Evolutionary conservation across 805 yeast species (phyloP).

Genomic region (Candida boidinii): DNA sequence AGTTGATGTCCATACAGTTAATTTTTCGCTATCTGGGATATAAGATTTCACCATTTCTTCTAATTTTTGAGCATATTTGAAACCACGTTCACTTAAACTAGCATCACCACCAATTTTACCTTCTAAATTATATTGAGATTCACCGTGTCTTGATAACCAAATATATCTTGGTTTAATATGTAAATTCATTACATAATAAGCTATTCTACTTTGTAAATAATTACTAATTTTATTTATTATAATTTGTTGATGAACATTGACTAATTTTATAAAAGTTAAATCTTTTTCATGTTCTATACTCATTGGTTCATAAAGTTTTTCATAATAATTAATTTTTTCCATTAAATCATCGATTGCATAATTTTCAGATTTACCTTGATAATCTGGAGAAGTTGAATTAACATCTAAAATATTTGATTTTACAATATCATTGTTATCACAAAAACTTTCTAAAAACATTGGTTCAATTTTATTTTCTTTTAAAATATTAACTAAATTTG

Average conservation of each 20-base stretch:
- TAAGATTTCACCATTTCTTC: conserved; percentile 68
- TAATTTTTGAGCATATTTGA: conserved; percentile 71
- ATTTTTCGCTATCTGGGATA: conserved; percentile 49
- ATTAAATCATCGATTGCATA: conserved; percentile 65
- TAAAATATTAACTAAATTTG: conserved; percentile 45
- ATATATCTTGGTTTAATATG: conserved; percentile 89
- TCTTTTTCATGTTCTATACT: conserved; percentile 48
- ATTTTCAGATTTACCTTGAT: conserved; percentile 58
- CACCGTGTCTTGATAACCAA: conserved; percentile 95
- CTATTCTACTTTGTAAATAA: conserved; percentile 86
- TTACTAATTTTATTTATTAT: conserved; percentile 81
- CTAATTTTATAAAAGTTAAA: conserved; percentile 77
- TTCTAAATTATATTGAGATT: conserved; percentile 81
- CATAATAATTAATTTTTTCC: conserved; percentile 66
- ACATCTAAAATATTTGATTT: conserved; percentile 78
- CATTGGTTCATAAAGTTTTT: conserved; percentile 69
- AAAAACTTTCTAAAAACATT: conserved; percentile 86
- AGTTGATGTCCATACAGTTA: conserved; percentile 96
- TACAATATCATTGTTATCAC: conserved; percentile 74
- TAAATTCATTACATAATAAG: conserved; percentile 90
- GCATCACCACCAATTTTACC: conserved; percentile 98
- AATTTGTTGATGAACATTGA: conserved; percentile 83
- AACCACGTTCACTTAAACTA: conserved; percentile 73
- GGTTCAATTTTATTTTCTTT: conserved; percentile 70
- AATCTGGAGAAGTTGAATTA: conserved; percentile 81